phyloP scores from a whole-genome alignment of 192 early-diverging fungal species.

The Mortierella claussenii region DNA sequence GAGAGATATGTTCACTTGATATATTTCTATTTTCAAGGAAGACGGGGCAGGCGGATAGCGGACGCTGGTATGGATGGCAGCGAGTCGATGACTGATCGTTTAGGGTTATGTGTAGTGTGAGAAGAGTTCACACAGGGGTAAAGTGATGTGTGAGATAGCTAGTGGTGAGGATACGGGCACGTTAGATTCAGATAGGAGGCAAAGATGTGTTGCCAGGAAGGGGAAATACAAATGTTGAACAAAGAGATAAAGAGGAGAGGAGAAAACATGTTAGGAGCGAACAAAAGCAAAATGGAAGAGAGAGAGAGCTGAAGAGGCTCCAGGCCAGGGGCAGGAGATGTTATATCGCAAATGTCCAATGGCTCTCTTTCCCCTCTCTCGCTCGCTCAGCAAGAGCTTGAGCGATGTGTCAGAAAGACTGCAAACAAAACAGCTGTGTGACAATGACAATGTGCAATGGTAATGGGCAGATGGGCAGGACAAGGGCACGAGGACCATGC shows the following conservation, averaged over 20 bases:
- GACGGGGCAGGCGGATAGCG: background rate
- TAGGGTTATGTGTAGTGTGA: background rate
- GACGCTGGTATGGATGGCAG: background rate
- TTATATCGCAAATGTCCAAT: background rate
- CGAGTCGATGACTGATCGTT: background rate
- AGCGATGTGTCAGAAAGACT: background rate
- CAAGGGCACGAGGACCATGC: background rate
- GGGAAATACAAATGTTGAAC: background rate
- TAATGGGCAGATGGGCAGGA: too few relatives aligned
- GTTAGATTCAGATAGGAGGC: background rate
- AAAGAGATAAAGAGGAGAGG: background rate
- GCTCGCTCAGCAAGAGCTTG: background rate
- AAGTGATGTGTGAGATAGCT: background rate
- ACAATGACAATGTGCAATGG: too few relatives aligned
- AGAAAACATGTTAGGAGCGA: background rate
- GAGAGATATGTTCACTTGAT: background rate
- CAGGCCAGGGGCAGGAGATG: background rate
- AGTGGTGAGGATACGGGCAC: background rate
- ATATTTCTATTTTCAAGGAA: background rate
- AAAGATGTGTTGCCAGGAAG: constrained; percentile 16
- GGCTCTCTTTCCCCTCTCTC: too few relatives aligned
- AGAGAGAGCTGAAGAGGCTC: background rate
- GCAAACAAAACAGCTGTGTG: background rate
- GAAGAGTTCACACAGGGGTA: background rate
- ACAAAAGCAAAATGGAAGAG: background rate